Evolutionary conservation across 2,329 filamentous ascomycete species (phyloP).

Genomic region (Colletotrichum sp.): DNA sequence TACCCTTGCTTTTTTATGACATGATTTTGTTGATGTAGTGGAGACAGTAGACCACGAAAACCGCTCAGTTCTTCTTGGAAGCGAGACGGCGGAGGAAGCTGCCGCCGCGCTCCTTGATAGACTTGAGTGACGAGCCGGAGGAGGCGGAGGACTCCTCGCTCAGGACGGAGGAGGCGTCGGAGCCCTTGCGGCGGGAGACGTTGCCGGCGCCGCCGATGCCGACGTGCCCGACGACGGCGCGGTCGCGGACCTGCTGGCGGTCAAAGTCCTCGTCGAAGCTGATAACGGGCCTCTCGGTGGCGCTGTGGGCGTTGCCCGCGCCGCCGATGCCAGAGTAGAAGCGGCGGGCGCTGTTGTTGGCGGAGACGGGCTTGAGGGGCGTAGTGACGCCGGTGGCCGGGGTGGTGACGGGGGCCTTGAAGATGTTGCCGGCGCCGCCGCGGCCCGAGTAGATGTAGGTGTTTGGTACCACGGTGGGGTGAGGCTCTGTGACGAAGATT

Average conservation of each 20-base stretch:
- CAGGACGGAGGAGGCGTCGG: slow-evolving; percentile 57
- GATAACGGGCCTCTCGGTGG: slow-evolving; percentile 34
- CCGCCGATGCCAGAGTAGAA: slow-evolving; percentile 73
- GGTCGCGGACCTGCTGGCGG: slow-evolving; percentile 20
- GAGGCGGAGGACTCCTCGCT: slow-evolving; percentile 31
- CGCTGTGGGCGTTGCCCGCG: slow-evolving; percentile 72
- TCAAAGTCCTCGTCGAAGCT: slow-evolving; percentile 25
- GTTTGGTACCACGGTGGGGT: slow-evolving; percentile 51
- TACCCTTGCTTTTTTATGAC: neutral
- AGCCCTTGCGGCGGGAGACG: slow-evolving; percentile 69
- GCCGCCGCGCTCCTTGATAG: slow-evolving; percentile 26
- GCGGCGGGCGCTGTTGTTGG: slow-evolving; percentile 48
- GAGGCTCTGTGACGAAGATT: slow-evolving; percentile 54
- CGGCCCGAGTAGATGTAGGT: slow-evolving; percentile 58
- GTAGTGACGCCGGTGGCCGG: slow-evolving; percentile 55
- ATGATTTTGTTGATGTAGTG: neutral
- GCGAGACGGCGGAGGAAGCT: slow-evolving; percentile 47
- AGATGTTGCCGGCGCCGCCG: slow-evolving; percentile 62
- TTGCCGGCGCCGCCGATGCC: slow-evolving; percentile 55
- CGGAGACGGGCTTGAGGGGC: slow-evolving; percentile 45
- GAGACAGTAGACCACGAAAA: neutral
- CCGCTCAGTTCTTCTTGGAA: slow-evolving; percentile 24
- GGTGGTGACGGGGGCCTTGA: slow-evolving; percentile 47
- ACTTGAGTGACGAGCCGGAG: slow-evolving; percentile 12
- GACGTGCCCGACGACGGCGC: slow-evolving; percentile 20